phyloP scores from a whole-genome alignment of 2,329 filamentous ascomycete species.

The Stemphylium lycopersici region DNA sequence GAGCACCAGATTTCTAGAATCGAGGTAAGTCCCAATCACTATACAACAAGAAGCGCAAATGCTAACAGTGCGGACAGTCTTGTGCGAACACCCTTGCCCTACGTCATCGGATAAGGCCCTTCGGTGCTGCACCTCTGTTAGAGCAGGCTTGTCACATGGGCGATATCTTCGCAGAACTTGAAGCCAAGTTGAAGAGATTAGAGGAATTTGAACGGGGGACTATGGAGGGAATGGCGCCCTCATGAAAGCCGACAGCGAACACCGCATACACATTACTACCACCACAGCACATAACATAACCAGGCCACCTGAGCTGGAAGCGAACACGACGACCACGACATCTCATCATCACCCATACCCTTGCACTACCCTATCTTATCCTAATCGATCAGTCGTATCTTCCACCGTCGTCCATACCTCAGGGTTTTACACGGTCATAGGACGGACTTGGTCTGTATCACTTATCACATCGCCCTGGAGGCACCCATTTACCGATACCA shows the following conservation, averaged over 20 bases:
- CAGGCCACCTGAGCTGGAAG: background rate
- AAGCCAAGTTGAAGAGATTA: constrained; percentile 67
- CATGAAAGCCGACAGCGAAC: constrained; percentile 13
- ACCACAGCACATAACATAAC: background rate
- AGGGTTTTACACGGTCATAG: background rate
- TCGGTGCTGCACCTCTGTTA: constrained; percentile 67
- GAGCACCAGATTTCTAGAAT: constrained; percentile 96
- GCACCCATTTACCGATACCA: background rate
- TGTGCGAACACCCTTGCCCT: constrained; percentile 80
- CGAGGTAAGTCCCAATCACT: constrained; percentile 68
- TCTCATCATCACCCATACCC: background rate
- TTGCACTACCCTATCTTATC: background rate
- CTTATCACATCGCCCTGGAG: constrained; percentile 1
- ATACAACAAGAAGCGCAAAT: background rate
- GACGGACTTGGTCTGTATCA: background rate
- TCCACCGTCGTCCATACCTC: background rate
- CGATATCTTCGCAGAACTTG: constrained; percentile 69
- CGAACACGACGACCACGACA: background rate
- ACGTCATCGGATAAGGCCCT: constrained; percentile 77
- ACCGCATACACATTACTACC: background rate
- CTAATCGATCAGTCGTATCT: constrained; percentile 1
- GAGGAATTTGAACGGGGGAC: constrained; percentile 49
- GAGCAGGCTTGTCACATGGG: constrained; percentile 80
- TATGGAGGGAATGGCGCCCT: constrained; percentile 35
- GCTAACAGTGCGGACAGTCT: constrained; percentile 61